Evolutionary conservation across 2,329 filamentous ascomycete species (phyloP).

Genomic region (Didymella pinodella): DNA sequence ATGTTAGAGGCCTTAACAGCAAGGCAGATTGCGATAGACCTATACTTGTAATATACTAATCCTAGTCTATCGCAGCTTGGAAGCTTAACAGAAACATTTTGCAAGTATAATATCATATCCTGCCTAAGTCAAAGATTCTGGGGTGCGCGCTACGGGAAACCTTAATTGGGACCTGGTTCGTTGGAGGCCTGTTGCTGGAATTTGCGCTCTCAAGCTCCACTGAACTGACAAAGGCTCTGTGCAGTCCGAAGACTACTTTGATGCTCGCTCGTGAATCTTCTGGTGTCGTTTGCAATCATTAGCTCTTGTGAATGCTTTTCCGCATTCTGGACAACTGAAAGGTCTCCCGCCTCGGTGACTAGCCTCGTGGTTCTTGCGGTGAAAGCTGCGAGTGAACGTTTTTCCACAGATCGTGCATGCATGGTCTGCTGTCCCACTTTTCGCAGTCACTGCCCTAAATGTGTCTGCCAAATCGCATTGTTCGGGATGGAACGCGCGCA

Average conservation of each 20-base stretch:
- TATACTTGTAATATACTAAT: no score
- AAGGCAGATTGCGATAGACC: no score
- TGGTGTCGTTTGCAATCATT: conserved; percentile 37
- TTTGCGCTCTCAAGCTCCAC: no score
- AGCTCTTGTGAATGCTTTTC: conserved; percentile 35
- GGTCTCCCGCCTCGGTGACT: conserved; percentile 47
- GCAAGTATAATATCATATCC: no score
- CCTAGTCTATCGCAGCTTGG: no score
- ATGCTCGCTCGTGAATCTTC: conserved; percentile 33
- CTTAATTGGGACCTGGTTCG: no score
- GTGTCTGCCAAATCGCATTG: conserved; percentile 32
- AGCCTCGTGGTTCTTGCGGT: conserved; percentile 47
- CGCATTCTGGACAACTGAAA: conserved; percentile 37
- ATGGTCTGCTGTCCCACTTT: conserved; percentile 32
- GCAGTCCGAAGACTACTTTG: background rate
- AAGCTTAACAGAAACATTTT: no score
- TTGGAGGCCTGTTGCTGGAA: no score
- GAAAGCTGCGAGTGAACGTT: conserved; percentile 51
- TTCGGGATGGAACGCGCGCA: conserved; percentile 37
- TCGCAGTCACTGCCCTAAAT: conserved; percentile 23
- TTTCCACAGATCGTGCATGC: conserved; percentile 50
- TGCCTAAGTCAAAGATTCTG: no score
- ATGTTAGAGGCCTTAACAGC: no score
- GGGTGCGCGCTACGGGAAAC: no score
- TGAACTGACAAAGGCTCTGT: no score